Evolutionary conservation across 2,329 filamentous ascomycete species (phyloP).

Genomic region (Venturia carpophila): DNA sequence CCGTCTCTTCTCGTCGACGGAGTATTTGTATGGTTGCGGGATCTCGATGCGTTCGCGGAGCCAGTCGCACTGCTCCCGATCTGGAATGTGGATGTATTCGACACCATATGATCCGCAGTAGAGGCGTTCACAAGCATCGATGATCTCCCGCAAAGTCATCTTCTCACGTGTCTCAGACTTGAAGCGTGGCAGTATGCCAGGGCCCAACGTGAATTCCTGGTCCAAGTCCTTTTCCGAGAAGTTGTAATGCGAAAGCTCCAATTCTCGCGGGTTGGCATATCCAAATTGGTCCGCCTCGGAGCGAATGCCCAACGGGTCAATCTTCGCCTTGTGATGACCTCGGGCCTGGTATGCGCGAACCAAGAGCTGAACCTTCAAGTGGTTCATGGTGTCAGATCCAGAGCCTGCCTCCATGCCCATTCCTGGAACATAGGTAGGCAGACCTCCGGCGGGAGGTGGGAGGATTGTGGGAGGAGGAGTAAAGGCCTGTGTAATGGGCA

Average conservation of each 20-base stretch:
- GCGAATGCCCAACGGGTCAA: slow-evolving; percentile 90
- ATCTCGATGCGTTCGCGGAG: slow-evolving; percentile 91
- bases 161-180: slow-evolving; percentile 81
- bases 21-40: slow-evolving; percentile 92
- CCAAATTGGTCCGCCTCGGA: slow-evolving; percentile 76
- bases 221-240: slow-evolving; percentile 94
- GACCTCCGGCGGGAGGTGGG: slow-evolving; percentile 69
- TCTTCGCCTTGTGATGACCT: slow-evolving; percentile 96
- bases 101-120: slow-evolving; percentile 97
- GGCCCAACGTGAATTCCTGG: slow-evolving; percentile 82
- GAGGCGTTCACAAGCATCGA: slow-evolving; percentile 84
- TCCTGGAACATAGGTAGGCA: slow-evolving; percentile 63
- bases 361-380: slow-evolving; percentile 95
- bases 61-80: slow-evolving; percentile 97
- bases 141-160: slow-evolving; percentile 94
- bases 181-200: slow-evolving; percentile 91
- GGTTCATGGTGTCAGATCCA: slow-evolving; percentile 82
- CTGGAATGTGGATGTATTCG: slow-evolving; percentile 98
- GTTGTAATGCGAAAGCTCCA: slow-evolving; percentile 86
- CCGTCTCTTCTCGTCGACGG: slow-evolving; percentile 93
- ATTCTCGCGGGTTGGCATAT: slow-evolving; percentile 82
- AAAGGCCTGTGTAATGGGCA: slow-evolving; percentile 96
- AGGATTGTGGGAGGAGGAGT: slow-evolving; percentile 90
- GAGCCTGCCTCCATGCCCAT: slow-evolving; percentile 57
- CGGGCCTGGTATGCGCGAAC: slow-evolving; percentile 97